Conservation (phyloP, 2,329 filamentous ascomycete species). For the Aureobasidium leucospermi region DNA sequence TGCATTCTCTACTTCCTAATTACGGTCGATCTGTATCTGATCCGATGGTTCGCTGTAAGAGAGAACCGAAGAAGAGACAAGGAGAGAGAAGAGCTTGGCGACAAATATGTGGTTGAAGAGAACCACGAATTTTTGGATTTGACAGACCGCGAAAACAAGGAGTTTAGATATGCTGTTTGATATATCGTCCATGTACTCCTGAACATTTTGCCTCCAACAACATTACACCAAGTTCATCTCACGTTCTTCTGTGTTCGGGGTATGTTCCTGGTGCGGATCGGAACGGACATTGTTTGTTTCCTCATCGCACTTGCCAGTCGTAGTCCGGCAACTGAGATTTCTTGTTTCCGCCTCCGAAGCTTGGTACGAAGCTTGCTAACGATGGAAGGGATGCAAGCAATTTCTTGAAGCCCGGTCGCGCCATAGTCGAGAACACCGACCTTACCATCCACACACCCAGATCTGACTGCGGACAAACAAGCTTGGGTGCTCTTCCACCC, state of each 20-base stretch:
- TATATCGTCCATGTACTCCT: not conserved
- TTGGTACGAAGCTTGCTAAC: not conserved
- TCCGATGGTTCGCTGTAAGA: conserved; percentile 40
- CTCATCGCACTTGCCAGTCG: not conserved
- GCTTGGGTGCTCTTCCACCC: conserved; percentile 18
- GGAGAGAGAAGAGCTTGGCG: conserved; percentile 10
- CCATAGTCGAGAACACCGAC: conserved; percentile 18
- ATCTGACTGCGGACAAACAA: conserved; percentile 20
- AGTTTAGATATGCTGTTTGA: conserved; percentile 20
- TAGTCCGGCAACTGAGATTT: not conserved
- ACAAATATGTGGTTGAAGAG: conserved; percentile 14
- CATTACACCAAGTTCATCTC: too few species aligned
- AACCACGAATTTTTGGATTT: conserved; percentile 18
- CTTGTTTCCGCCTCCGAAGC: not conserved
- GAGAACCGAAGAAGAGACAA: conserved; percentile 30
- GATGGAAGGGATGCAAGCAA: not conserved
- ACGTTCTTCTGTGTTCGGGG: too few species aligned
- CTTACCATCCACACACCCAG: conserved; percentile 22
- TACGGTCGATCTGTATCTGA: conserved; percentile 40
- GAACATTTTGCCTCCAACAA: too few species aligned
- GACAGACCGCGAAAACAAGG: conserved; percentile 24
- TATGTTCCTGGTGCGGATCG: too few species aligned
- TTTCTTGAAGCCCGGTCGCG: conserved; percentile 9
- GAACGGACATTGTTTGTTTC: too few species aligned
- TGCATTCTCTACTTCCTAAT: conserved; percentile 27